Conservation (phyloP, 306 rosid genomes). For the Mucuna pruriens region DNA sequence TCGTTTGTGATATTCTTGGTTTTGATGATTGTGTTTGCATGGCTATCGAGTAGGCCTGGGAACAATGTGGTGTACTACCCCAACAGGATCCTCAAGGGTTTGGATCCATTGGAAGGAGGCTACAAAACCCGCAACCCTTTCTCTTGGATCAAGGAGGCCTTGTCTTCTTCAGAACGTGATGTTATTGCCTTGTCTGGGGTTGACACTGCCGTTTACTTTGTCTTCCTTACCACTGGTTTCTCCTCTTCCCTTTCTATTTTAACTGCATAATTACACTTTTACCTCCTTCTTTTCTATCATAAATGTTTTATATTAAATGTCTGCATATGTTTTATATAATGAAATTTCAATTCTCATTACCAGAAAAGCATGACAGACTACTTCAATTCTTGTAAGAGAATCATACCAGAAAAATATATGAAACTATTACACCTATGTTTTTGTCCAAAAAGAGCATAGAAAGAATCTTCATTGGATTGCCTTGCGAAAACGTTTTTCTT, state of each 20-base stretch:
- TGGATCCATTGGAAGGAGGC: constrained; percentile 66
- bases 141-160: constrained; percentile 79
- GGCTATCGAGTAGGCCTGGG: constrained; percentile 66
- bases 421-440: neutral
- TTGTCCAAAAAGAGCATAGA: neutral
- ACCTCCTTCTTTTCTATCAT: no score
- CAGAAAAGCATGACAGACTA: no score
- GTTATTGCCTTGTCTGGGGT: constrained; percentile 78
- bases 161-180: constrained; percentile 70
- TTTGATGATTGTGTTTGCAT: constrained; percentile 68
- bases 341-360: no score
- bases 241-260: neutral
- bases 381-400: neutral
- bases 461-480: neutral
- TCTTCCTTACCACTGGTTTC: constrained; percentile 81
- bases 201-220: constrained; percentile 93
- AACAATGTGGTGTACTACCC: constrained; percentile 90
- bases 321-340: no score
- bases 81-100: constrained; percentile 78
- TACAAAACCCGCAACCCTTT: constrained; percentile 66
- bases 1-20: constrained; percentile 74
- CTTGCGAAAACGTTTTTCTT: neutral
- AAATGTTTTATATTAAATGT: no score
- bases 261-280: no score
- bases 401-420: neutral